These are phyloP conservation scores for Triadica sebifera DNA, from an alignment of 345 rosid species.

Conservation along the genomic window DNA sequence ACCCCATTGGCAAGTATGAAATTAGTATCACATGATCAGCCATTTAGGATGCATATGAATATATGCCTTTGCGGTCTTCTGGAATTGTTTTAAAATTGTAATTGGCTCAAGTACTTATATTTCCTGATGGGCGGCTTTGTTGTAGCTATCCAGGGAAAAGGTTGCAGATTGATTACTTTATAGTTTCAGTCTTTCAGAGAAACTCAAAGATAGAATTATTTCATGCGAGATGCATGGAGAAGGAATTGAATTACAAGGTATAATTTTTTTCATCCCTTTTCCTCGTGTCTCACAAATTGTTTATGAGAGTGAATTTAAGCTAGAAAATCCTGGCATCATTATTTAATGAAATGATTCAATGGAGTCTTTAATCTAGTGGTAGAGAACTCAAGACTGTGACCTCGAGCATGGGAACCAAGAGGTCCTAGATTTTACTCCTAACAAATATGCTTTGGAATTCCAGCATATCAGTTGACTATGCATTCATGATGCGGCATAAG, in stretches of 20 bases:
- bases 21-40: neutral
- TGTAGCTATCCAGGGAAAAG: constrained; percentile 87
- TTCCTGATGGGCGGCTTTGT: constrained; percentile 12
- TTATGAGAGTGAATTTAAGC: neutral
- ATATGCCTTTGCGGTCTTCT: neutral
- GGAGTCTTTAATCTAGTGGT: no score
- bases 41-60: neutral
- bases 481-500: no score
- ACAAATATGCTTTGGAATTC: neutral
- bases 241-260: constrained; percentile 85
- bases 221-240: constrained; percentile 76
- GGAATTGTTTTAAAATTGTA: neutral
- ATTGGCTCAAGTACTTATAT: neutral
- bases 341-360: neutral
- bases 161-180: constrained; percentile 86
- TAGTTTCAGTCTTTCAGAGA: constrained; percentile 74
- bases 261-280: neutral
- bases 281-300: neutral
- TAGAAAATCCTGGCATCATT: neutral
- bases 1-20: constrained; percentile 92
- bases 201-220: constrained; percentile 57
- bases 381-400: no score
- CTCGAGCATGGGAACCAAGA: neutral
- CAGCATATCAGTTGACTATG: no score
- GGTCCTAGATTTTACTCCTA: neutral